These are phyloP conservation scores for Helminthosporium solani DNA, from an alignment of 2,329 filamentous ascomycete genomes.

Conservation along the genomic window DNA sequence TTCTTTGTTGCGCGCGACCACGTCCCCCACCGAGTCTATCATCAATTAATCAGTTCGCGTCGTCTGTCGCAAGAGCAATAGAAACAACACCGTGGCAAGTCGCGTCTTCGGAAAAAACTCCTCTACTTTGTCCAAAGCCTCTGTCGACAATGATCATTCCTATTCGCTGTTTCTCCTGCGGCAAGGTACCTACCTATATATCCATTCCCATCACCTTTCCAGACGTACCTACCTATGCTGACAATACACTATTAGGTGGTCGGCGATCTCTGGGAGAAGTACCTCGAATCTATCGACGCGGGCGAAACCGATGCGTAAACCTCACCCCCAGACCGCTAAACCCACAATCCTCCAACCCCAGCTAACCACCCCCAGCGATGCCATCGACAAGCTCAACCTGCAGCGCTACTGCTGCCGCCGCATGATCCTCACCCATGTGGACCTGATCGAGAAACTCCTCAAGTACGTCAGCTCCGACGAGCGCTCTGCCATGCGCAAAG, in stretches of 20 bases:
- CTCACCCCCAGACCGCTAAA: conserved; percentile 10
- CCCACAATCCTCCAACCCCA: too few relatives aligned
- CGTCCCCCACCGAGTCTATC: not conserved
- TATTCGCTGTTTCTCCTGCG: conserved; percentile 97
- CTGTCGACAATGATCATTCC: conserved; percentile 89
- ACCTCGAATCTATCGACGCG: conserved; percentile 83
- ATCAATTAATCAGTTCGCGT: too few relatives aligned
- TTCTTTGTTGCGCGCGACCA: conserved; percentile 35
- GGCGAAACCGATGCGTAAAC: conserved; percentile 38
- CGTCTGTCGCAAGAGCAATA: too few relatives aligned
- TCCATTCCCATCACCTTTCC: not conserved
- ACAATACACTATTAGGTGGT: conserved; percentile 70
- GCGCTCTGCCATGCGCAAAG: conserved; percentile 6
- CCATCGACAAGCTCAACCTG: conserved; percentile 91
- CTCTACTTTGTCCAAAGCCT: conserved; percentile 3
- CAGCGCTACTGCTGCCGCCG: conserved; percentile 97
- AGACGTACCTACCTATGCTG: conserved; percentile 17
- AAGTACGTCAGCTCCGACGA: conserved; percentile 38
- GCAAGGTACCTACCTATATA: conserved; percentile 68
- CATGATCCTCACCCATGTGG: conserved; percentile 99
- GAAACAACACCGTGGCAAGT: conserved; percentile 2
- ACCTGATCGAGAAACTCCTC: conserved; percentile 96
- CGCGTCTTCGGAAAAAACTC: conserved; percentile 7
- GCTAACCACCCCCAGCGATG: conserved; percentile 63
- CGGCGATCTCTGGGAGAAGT: conserved; percentile 96